Evolutionary conservation across 2,329 filamentous ascomycete species (phyloP).

Genomic region (Fusarium sp.): DNA sequence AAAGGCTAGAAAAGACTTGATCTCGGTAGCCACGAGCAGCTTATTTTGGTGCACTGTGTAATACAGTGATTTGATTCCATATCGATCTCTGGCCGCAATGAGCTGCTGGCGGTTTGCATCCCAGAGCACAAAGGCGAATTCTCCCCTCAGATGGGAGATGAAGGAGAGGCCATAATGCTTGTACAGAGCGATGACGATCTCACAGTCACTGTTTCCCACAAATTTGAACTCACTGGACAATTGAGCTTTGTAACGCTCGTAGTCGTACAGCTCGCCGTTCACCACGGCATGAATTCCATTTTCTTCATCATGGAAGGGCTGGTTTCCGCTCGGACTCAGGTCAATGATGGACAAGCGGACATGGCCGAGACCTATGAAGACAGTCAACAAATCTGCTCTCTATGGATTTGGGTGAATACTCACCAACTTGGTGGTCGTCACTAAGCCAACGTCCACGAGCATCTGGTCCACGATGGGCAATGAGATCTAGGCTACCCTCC

Average conservation of each 20-base stretch:
- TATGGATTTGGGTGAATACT: not conserved
- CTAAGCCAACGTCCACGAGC: slow-evolving; percentile 12
- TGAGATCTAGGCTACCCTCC: slow-evolving; percentile 8
- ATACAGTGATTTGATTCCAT: slow-evolving; percentile 10
- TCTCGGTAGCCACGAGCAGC: slow-evolving; percentile 8
- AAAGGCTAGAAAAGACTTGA: slow-evolving; percentile 14
- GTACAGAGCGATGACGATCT: slow-evolving; percentile 12
- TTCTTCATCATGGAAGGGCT: slow-evolving; percentile 5
- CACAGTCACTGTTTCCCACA: slow-evolving; percentile 8
- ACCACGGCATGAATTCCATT: slow-evolving; percentile 1
- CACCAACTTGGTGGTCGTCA: not conserved
- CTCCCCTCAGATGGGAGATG: slow-evolving; percentile 1
- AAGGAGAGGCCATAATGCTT: slow-evolving; percentile 12
- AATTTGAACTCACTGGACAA: slow-evolving; percentile 4
- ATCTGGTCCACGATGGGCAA: slow-evolving; percentile 11
- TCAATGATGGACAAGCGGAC: slow-evolving; percentile 13
- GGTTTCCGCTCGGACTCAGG: slow-evolving; percentile 3
- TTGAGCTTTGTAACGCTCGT: slow-evolving; percentile 5
- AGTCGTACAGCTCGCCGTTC: slow-evolving; percentile 5
- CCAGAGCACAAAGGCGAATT: slow-evolving; percentile 10
- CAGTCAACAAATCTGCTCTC: too few relatives aligned
- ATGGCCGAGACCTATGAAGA: slow-evolving; percentile 7
- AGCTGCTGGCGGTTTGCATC: slow-evolving; percentile 3
- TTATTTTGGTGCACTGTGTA: slow-evolving; percentile 6
- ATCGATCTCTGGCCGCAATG: slow-evolving; percentile 5